Evolutionary conservation across 202 grass and related monocot species (phyloP), one percentile per base, ranked within the genome.

Genomic region (Zoysia matrella): DNA sequence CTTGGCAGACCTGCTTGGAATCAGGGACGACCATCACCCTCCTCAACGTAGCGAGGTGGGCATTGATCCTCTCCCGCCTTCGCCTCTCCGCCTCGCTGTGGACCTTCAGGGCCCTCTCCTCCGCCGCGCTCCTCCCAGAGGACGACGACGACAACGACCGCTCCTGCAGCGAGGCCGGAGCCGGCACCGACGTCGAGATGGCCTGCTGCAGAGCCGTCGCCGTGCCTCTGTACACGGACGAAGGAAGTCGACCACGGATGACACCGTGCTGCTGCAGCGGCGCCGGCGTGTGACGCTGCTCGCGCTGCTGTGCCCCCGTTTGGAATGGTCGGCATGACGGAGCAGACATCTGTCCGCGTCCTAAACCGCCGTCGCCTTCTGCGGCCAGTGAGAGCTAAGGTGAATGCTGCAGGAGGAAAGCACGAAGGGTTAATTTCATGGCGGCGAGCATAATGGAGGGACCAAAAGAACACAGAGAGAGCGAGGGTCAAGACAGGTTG

Each of bases 51-150:
- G 73, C 54, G 60, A 98, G 82, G 44, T 98, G 95, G 4, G 53
- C 76, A 67, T 98, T 98, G 64, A 98, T 98, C 87, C 92, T 91
- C 83, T 95, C 90, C 76, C 95, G 82, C 46, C 95, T 83, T 69
- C 90, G 86, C 87, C 85, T 90, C 83, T 98, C 90, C 2, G 89
- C 89, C 80, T 90, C 92, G 80, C 95, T 92, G 63, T 98, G 95
- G 52, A 89, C 76, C 89, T 84, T 98, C 55, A 98, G 61, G 3
- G 92, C 87, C 78, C 69, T 84, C 41, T 14, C 63, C 67, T 86
- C 83, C 52, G 80, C 88, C 60, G 52, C 49, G 47, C 79, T 83
- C 73, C 53, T 82, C 7, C 88, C 57, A 0, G 57, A 65, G 14
- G 67, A 54, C 10, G 75, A 56, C 4, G 67, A 43, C 67, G 13